Evolutionary conservation across 352 stramenopile genomes (phyloP).

Genomic region (Globisporangium apiculatum): DNA sequence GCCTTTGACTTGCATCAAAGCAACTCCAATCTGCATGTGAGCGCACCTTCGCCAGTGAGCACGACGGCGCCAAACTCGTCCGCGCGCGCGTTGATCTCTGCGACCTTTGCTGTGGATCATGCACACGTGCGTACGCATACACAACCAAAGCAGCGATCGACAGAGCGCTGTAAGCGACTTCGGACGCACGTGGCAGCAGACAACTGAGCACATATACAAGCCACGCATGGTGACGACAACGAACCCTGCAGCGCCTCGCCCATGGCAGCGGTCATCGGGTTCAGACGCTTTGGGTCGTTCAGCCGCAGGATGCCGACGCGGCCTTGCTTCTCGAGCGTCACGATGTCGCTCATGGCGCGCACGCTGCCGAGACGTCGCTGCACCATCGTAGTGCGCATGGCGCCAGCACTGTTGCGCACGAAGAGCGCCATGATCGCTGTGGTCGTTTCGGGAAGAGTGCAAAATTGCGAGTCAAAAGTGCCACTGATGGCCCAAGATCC

Average conservation of each 20-base stretch:
- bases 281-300: slow-evolving; percentile 78
- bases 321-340: slow-evolving; percentile 44
- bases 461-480: no score
- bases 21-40: not conserved
- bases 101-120: slow-evolving; percentile 27
- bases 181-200: no score
- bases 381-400: not conserved
- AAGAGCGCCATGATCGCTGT: not conserved
- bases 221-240: not conserved
- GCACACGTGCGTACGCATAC: not conserved
- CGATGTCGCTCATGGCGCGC: slow-evolving; percentile 27
- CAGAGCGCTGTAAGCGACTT: not conserved
- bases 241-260: slow-evolving; percentile 50
- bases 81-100: slow-evolving; percentile 37
- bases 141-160: not conserved
- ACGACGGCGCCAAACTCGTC: slow-evolving; percentile 67
- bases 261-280: slow-evolving; percentile 84
- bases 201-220: not conserved
- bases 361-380: slow-evolving; percentile 3
- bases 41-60: slow-evolving; percentile 55
- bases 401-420: not conserved
- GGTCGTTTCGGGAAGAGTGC: no score
- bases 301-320: slow-evolving; percentile 47
- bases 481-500: no score
- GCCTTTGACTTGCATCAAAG: no score